Conservation (phyloP, 2,329 filamentous ascomycete genomes). For the Scolecobasidium constrictum region DNA sequence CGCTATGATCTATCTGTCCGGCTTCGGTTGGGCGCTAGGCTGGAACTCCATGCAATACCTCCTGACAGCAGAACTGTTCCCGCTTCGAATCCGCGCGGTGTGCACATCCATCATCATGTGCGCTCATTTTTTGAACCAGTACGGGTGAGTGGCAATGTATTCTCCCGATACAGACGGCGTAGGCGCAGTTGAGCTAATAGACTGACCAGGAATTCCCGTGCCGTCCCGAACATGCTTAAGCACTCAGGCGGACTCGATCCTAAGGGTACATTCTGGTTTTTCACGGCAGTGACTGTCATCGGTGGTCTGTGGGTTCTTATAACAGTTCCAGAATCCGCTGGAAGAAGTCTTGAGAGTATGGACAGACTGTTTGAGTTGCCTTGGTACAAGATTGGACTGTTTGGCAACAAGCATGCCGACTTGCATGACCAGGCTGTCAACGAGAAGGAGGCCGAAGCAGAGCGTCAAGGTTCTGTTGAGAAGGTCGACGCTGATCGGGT, state of each 20-base stretch:
- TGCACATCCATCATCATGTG: slow-evolving; percentile 65
- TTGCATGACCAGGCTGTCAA: no score
- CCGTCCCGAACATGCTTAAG: neutral
- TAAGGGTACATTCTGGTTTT: slow-evolving; percentile 34
- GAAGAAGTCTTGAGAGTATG: slow-evolving; percentile 54
- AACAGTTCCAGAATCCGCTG: slow-evolving; percentile 61
- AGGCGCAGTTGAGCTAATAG: no score
- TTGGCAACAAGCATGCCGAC: slow-evolving; percentile 17
- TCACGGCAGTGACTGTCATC: slow-evolving; percentile 54
- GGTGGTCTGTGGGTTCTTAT: slow-evolving; percentile 63
- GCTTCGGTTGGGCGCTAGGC: slow-evolving; percentile 28
- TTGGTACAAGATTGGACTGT: slow-evolving; percentile 62
- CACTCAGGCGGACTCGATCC: neutral
- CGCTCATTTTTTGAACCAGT: slow-evolving; percentile 69
- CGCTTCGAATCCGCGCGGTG: slow-evolving; percentile 60
- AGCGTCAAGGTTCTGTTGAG: no score
- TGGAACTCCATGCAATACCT: slow-evolving; percentile 75
- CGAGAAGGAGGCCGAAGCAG: no score
- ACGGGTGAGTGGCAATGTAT: no score
- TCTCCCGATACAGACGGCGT: no score
- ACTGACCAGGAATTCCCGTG: neutral
- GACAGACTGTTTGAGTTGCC: slow-evolving; percentile 60
- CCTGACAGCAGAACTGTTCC: slow-evolving; percentile 67
- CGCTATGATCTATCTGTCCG: slow-evolving; percentile 52
- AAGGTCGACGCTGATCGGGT: no score